Evolutionary conservation across 163 green algal species (phyloP).

Genomic region (Chlamydomonas reinhardtii): DNA sequence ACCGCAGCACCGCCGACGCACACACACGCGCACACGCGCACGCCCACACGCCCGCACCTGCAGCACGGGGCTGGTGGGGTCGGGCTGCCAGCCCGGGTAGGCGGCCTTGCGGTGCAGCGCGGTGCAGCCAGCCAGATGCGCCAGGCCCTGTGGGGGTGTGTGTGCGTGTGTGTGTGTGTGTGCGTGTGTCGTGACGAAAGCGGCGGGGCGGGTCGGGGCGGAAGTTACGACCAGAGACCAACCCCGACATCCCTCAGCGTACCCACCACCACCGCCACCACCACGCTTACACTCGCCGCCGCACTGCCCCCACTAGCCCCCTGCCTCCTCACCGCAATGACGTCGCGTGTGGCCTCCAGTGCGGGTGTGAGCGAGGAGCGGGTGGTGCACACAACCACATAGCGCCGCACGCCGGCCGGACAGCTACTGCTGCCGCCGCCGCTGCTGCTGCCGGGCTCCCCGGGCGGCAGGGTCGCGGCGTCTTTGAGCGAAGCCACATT

Average conservation of each 20-base stretch:
- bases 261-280: too few species aligned
- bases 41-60: constrained; percentile 44
- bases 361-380: constrained; percentile 69
- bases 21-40: too few species aligned
- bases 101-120: constrained; percentile 59
- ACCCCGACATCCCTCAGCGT: too few species aligned
- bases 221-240: too few species aligned
- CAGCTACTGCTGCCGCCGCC: too few species aligned
- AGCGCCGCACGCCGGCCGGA: constrained; percentile 6
- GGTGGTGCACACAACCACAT: constrained; percentile 70
- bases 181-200: too few species aligned
- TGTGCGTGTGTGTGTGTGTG: neutral
- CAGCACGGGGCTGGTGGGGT: constrained; percentile 69
- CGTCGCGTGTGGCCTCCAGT: constrained; percentile 67
- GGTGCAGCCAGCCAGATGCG: constrained; percentile 9
- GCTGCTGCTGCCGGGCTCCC: too few species aligned
- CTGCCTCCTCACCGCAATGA: constrained; percentile 59
- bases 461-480: neutral
- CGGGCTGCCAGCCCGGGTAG: constrained; percentile 85
- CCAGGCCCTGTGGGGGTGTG: constrained; percentile 19
- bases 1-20: too few species aligned
- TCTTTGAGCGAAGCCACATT: constrained; percentile 79
- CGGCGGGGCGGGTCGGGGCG: too few species aligned
- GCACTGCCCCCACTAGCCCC: too few species aligned
- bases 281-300: too few species aligned